phyloP scores from a whole-genome alignment of 495 filamentous ascomycete species.

The Neurospora cerealis region DNA sequence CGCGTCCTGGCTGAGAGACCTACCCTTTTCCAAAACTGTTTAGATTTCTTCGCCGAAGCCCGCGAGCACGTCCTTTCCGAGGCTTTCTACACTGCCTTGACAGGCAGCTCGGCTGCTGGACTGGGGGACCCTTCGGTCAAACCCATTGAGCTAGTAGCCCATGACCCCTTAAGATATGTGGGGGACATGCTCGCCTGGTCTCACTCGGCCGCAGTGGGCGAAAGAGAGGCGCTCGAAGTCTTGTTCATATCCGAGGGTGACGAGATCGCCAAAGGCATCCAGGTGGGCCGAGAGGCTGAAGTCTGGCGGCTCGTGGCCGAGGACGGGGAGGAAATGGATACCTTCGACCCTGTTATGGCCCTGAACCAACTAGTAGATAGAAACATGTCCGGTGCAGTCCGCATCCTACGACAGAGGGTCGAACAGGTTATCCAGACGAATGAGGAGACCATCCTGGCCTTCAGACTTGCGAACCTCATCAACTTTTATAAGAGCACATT shows the following conservation, averaged over 20 bases:
- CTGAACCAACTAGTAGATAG: slow-evolving; percentile 83
- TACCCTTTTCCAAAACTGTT: slow-evolving; percentile 80
- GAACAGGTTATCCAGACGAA: slow-evolving; percentile 89
- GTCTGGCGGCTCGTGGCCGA: slow-evolving; percentile 62
- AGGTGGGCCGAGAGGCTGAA: slow-evolving; percentile 77
- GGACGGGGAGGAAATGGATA: slow-evolving; percentile 40
- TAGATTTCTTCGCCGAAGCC: slow-evolving; percentile 90
- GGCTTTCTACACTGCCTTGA: slow-evolving; percentile 83
- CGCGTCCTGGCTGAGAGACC: slow-evolving; percentile 85
- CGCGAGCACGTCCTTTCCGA: slow-evolving; percentile 80
- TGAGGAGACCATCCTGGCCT: slow-evolving; percentile 79
- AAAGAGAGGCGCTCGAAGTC: slow-evolving; percentile 84
- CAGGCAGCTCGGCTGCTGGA: slow-evolving; percentile 48
- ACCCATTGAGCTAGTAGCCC: slow-evolving; percentile 87
- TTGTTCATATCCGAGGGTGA: slow-evolving; percentile 89
- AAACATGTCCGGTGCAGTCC: slow-evolving; percentile 67
- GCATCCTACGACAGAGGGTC: slow-evolving; percentile 68
- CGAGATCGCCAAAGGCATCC: slow-evolving; percentile 76
- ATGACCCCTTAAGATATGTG: slow-evolving; percentile 85
- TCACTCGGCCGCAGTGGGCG: slow-evolving; percentile 87
- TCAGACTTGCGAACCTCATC: slow-evolving; percentile 80
- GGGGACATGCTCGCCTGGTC: slow-evolving; percentile 98
- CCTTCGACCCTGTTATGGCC: slow-evolving; percentile 75
- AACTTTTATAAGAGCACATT: slow-evolving; percentile 86
- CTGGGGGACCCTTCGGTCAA: slow-evolving; percentile 51